phyloP scores from a whole-genome alignment of 768 basidiomycete genomes.

The Russula sp. region DNA sequence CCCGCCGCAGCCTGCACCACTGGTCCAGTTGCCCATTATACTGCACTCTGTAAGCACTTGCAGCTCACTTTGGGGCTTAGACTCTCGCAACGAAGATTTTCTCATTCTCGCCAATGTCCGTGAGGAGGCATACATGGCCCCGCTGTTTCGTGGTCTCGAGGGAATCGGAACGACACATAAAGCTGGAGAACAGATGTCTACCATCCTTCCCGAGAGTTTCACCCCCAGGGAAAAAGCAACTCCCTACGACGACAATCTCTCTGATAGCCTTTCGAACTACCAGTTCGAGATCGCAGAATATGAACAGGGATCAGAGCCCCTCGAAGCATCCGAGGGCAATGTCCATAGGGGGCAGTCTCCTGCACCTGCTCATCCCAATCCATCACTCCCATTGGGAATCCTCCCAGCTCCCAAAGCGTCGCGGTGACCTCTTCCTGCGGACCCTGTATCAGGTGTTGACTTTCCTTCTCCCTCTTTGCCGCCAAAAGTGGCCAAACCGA shows the following conservation, averaged over 20 bases:
- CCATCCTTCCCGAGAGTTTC: neutral
- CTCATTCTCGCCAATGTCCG: too few species aligned
- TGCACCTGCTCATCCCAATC: neutral
- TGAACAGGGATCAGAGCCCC: neutral
- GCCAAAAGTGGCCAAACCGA: neutral
- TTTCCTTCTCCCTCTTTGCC: neutral
- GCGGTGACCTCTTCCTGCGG: neutral
- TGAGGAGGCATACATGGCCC: slow-evolving; percentile 6
- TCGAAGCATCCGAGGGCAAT: neutral
- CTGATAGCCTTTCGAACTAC: slow-evolving; percentile 15
- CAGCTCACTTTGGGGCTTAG: neutral
- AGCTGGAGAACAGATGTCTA: neutral
- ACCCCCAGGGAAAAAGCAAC: neutral
- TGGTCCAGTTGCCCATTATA: slow-evolving; percentile 18
- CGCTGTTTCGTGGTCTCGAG: slow-evolving; percentile 5
- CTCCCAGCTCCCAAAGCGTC: neutral
- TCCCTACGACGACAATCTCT: neutral
- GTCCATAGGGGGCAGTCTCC: neutral
- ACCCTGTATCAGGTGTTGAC: too few species aligned
- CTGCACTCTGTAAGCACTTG: slow-evolving; percentile 12
- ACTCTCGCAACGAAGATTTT: too few species aligned
- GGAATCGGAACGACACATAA: neutral
- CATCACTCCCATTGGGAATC: neutral
- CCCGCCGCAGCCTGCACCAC: slow-evolving; percentile 1
- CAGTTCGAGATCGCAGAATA: slow-evolving; percentile 5